Evolutionary conservation across 257 asterid species (phyloP), one percentile per base, ranked within the genome.

Genomic region (Perilla frutescens): DNA sequence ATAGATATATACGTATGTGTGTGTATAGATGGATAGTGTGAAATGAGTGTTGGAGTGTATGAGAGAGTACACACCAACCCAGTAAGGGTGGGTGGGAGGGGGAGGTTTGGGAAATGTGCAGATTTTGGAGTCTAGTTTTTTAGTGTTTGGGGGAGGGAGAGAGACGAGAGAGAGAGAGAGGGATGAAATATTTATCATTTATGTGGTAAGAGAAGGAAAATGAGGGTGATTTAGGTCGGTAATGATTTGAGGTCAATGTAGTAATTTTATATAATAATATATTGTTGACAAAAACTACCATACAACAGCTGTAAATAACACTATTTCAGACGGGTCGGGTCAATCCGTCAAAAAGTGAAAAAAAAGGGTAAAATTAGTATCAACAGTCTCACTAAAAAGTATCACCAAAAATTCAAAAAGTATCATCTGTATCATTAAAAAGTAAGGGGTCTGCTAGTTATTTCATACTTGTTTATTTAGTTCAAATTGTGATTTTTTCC

Each of bases 71-170:
- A 50, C 75, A 60, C 76, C 72, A 34, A 66, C 12, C 68, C 54
- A 56, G 65, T 31, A 2, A 9, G 56, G 62, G 55, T 0, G 26
- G 26, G 26, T 20, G 26, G 26, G 26, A 20, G 26, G 62, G 51
- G 20, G 48, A 48, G 69, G 37, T 20, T 60, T 70, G 77, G 78
- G 15, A 41, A 78, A 66, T 66, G 78, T 69, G 76, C 66, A 53
- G 58, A 61, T 31, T 57, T 72, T 66, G 74, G 69, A 72, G 60
- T 77, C 66, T 64, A 63, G 77, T 71, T 26, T 70, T 20, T 49
- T 7, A 14, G 66, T 53, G 60, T 49, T 76, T 26, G 7, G 57
- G 32, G 9, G 37, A 10, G 13, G 20, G 45, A n/a, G 26, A 6
- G 9, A 13, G 26, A 1, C 1, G n/a, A 2, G 15, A 12, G 39